phyloP scores from a whole-genome alignment of 2,329 filamentous ascomycete species.

The Penicillium psychrosexuale region DNA sequence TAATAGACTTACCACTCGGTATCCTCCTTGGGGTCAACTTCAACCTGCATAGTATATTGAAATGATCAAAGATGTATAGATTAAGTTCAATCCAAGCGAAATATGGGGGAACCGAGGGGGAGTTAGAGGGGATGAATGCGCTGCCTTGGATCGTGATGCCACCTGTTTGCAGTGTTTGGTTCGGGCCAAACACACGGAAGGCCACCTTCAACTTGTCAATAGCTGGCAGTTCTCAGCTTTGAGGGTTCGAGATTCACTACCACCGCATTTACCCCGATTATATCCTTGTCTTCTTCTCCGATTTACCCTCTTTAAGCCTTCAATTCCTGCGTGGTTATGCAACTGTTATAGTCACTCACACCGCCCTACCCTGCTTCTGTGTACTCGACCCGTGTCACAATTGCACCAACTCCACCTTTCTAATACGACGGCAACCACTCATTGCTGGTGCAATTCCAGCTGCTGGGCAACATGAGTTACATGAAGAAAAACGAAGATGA shows the following conservation, averaged over 20 bases:
- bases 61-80: background rate
- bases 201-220: constrained; percentile 37
- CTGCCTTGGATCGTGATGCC: constrained; percentile 26
- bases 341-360: constrained; percentile 25
- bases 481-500: constrained; percentile 99
- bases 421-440: constrained; percentile 23
- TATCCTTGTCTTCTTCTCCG: constrained; percentile 1
- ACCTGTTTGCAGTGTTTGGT: constrained; percentile 43
- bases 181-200: constrained; percentile 34
- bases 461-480: constrained; percentile 70
- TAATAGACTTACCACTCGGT: constrained; percentile 75
- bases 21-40: constrained; percentile 92
- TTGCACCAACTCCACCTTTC: constrained; percentile 24
- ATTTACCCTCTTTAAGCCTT: background rate
- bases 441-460: constrained; percentile 32
- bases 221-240: constrained; percentile 23
- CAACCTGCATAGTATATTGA: constrained; percentile 61
- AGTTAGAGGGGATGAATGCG: constrained; percentile 6
- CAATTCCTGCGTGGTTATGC: constrained; percentile 17
- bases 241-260: constrained; percentile 16
- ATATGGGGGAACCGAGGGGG: constrained; percentile 3
- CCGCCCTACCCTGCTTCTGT: constrained; percentile 23
- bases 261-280: constrained; percentile 14
- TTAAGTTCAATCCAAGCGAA: background rate
- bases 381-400: constrained; percentile 25